Evolutionary conservation across 169 alveolate genomes (phyloP).

Genomic region (Babesia ovata): DNA sequence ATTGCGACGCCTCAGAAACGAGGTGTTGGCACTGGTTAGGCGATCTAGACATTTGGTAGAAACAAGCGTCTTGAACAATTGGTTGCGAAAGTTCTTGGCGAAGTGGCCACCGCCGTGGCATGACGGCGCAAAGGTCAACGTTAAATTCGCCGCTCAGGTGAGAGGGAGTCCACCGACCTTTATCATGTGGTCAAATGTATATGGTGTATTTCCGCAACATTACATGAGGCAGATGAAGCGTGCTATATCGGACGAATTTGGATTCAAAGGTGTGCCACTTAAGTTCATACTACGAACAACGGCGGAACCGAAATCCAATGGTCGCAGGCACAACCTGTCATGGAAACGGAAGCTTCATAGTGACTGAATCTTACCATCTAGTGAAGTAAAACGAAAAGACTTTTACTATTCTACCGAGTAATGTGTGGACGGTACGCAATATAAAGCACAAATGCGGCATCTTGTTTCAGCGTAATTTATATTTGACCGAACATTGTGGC

Average conservation of each 20-base stretch:
- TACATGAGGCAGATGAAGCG: constrained; percentile 74
- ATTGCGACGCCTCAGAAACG: constrained; percentile 11
- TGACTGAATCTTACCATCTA: neutral
- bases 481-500: too few species aligned
- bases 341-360: constrained; percentile 62
- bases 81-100: constrained; percentile 57
- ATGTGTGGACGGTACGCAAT: too few species aligned
- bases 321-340: constrained; percentile 58
- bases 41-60: constrained; percentile 22
- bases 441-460: too few species aligned
- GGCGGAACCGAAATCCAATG: constrained; percentile 64
- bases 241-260: constrained; percentile 76
- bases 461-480: too few species aligned
- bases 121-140: constrained; percentile 77
- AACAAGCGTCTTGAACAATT: constrained; percentile 49
- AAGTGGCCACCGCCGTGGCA: constrained; percentile 85
- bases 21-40: constrained; percentile 18
- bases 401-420: too few species aligned
- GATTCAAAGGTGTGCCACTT: constrained; percentile 52
- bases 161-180: constrained; percentile 80
- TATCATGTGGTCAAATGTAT: constrained; percentile 80
- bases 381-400: too few species aligned
- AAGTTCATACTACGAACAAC: constrained; percentile 76
- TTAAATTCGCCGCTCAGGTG: constrained; percentile 74
- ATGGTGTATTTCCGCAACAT: constrained; percentile 75